Evolutionary conservation across 106 monocot species (phyloP), one percentile per base, ranked within the genome.

Genomic region (Apostasia shenzhenica): DNA sequence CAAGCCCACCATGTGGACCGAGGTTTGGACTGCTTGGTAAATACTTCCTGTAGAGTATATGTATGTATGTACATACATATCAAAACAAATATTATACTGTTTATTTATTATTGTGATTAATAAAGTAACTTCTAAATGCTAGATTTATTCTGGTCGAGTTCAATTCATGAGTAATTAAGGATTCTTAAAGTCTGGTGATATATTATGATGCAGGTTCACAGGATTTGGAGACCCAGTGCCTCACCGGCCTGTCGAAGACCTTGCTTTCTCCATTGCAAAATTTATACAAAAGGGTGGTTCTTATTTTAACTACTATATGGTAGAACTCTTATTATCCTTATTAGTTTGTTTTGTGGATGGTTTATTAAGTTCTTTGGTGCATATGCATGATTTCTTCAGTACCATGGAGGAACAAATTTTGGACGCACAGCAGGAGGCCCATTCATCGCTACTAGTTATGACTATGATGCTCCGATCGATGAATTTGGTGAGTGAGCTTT

Each of bases 251-350:
- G 97, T 81, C 56, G 87, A 99, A 66, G 97, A 99, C 59, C 41
- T 99, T 63, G 97, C 97, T 40, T 99, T 85, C 57, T 80, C 87
- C 64, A 87, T 89, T 56, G 90, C 90, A 51, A 87, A 71, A 68
- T 99, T 99, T 67, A 83, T 99, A 67, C 92, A 92, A 55, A 90
- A 93, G 53, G 92, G 97, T 26, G 97, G 97, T 9, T 92, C 97
- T 63, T 99, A 87, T 69, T 52, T 92, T 51, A 99, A 99, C 72
- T 99, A 99, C 72, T 99, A 99, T 62, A 99, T 99, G 97, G 97
- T 93, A 86, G 53, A 48, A 74, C 2, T 53, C 4, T 5, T 39
- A 48, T 69, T 37, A 14, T 60, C 44, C 45, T 38, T 12, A 6
- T 59, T 63, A n/a, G 48, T 5, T 26, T 55, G 9, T 26, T 55